Conservation (phyloP, 2,329 filamentous ascomycete genomes). For the Venturia effusa region DNA sequence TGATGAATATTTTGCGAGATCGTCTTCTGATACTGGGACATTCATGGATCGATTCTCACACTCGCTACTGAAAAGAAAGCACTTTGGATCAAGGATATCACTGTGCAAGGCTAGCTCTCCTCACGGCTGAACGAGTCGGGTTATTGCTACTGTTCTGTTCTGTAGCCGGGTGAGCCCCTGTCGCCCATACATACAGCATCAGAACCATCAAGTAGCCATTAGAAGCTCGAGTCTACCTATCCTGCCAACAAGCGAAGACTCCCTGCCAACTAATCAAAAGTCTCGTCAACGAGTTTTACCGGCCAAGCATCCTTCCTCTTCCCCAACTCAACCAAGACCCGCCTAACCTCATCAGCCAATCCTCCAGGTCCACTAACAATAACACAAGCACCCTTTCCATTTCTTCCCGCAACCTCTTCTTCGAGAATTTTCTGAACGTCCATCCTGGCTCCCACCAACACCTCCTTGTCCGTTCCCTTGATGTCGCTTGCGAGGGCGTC, state of each 20-base stretch:
- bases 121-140: no score
- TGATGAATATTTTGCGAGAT: no score
- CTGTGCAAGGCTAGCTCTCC: no score
- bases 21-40: no score
- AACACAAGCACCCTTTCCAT: conserved; percentile 42
- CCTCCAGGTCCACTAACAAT: conserved; percentile 62
- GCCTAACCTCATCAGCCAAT: conserved; percentile 52
- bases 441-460: conserved; percentile 25
- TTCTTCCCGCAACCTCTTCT: conserved; percentile 41
- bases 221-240: no score
- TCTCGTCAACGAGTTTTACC: conserved; percentile 57
- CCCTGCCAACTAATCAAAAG: conserved; percentile 52
- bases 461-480: conserved; percentile 20
- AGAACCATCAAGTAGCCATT: no score
- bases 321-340: conserved; percentile 51
- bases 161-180: no score
- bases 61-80: no score
- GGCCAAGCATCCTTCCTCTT: conserved; percentile 51
- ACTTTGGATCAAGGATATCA: no score
- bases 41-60: no score
- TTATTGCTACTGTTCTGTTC: no score
- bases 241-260: background rate
- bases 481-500: background rate
- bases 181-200: no score
- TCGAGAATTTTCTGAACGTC: conserved; percentile 44